Evolutionary conservation across 768 basidiomycete species (phyloP).

Genomic region (Psilocybe cyanescens): DNA sequence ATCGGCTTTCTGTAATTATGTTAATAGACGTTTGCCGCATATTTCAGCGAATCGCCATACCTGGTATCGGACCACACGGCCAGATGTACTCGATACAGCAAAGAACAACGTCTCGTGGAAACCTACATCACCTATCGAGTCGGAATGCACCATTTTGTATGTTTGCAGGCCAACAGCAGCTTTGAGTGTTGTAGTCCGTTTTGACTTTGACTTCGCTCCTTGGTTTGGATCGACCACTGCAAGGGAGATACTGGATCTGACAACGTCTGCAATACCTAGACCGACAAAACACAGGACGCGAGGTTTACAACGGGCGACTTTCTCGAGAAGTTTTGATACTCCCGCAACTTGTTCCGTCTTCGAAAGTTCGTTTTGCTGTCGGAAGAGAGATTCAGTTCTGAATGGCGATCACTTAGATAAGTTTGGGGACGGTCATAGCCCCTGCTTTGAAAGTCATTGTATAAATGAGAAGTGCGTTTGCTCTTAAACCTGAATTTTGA

Average conservation of each 20-base stretch:
- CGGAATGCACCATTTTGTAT: conserved; percentile 49
- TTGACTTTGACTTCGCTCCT: background rate
- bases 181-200: background rate
- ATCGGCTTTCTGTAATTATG: conserved; percentile 39
- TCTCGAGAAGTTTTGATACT: conserved; percentile 62
- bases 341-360: conserved; percentile 50
- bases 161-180: conserved; percentile 47
- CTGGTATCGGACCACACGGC: conserved; percentile 72
- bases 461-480: too few relatives aligned
- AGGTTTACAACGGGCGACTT: conserved; percentile 61
- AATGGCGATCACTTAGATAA: too few relatives aligned
- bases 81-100: conserved; percentile 79
- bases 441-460: too few relatives aligned
- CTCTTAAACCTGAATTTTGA: too few relatives aligned
- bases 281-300: conserved; percentile 81
- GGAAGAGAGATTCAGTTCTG: too few relatives aligned
- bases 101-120: conserved; percentile 68
- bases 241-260: conserved; percentile 25
- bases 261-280: conserved; percentile 55
- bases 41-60: conserved; percentile 38
- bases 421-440: too few relatives aligned
- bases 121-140: background rate
- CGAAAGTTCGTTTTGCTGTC: conserved; percentile 60
- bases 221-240: background rate
- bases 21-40: background rate